Evolutionary conservation across 2,329 filamentous ascomycete genomes (phyloP), one percentile per base, ranked within the genome.

Genomic region (Xylariaceae sp.): DNA sequence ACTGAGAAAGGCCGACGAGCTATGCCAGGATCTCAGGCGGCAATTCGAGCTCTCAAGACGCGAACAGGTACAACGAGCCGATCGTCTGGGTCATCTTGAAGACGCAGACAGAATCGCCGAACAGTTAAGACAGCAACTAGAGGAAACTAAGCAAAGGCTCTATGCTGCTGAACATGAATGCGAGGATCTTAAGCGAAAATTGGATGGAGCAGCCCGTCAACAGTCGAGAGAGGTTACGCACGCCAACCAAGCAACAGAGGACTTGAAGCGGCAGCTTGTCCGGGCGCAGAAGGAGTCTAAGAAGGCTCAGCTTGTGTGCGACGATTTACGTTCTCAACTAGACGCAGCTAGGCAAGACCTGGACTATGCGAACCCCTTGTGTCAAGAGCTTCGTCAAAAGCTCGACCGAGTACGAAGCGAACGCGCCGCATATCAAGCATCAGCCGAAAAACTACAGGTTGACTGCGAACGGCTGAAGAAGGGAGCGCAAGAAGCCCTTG

Each of bases 371-470:
- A 57, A 58, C 21, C 65, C 73, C 16, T 62, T 74, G 34, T 73
- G 69, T 36, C 71, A 72, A 45, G 71, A 84, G 8, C 79, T 91
- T 14, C 82, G 86, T 8, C 77, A 79, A 51, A 91, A 93, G 65
- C 81, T 96, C 17, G 86, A 90, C 55, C 83, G 87, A 47, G 84
- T 85, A 3, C 87, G 88, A 23, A 85, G 85, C 66, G 87, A 92
- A 68, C 81, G 86, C 21, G 81, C 83, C 12, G 74, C 77, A 9
- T 85, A 82, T 70, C 79, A 82, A 16, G 74, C 80, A 50, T 80
- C 77, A 39, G 81, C 79, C 8, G 82, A 84, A 73, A 83, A 82
- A 69, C 73, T 86, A 49, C 78, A 83, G 61, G 75, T 74, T 37
- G 82, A 85, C 58, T 73, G 82, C 50, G 77, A 78, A 60, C 71